Percentiles rank a stretch among this genome's conserved stretches.
phyloP scores from a whole-genome alignment of 1,139 yeast genomes.

The Pichiaceae sp. region DNA sequence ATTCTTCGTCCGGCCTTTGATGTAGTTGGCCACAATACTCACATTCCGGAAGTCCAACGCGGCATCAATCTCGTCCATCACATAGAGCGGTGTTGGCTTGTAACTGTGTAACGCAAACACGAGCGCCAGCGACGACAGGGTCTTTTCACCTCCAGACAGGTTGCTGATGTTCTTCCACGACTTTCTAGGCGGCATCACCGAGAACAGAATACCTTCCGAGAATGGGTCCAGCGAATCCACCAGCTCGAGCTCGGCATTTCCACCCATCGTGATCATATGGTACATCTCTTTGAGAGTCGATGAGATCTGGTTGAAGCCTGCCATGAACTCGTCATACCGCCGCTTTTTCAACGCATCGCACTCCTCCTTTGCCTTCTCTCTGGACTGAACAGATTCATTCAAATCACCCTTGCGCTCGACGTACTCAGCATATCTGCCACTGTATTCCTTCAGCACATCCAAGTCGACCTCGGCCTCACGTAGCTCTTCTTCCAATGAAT shows the following conservation, averaged over 20 bases:
- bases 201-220: conserved; percentile 90
- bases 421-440: conserved; percentile 56
- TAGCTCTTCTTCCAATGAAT: conserved; percentile 47
- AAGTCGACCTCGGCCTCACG: conserved; percentile 58
- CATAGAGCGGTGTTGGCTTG: conserved; percentile 95
- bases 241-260: conserved; percentile 93
- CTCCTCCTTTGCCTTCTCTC: conserved; percentile 57
- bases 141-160: conserved; percentile 96
- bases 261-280: conserved; percentile 98
- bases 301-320: conserved; percentile 82
- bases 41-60: conserved; percentile 96
- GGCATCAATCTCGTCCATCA: conserved; percentile 99
- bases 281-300: conserved; percentile 92
- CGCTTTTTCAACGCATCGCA: conserved; percentile 67
- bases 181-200: conserved; percentile 99
- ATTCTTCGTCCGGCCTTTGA: conserved; percentile 88
- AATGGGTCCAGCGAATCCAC: conserved; percentile 98
- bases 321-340: conserved; percentile 85
- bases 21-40: conserved; percentile 93
- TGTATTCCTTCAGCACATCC: conserved; percentile 72
- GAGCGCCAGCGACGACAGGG: conserved; percentile 86
- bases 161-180: conserved; percentile 95
- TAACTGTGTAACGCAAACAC: conserved; percentile 95
- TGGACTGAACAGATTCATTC: conserved; percentile 53
- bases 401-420: conserved; percentile 55